phyloP scores from a whole-genome alignment of 768 basidiomycete genomes.

The Gloeostereum incarnatum region DNA sequence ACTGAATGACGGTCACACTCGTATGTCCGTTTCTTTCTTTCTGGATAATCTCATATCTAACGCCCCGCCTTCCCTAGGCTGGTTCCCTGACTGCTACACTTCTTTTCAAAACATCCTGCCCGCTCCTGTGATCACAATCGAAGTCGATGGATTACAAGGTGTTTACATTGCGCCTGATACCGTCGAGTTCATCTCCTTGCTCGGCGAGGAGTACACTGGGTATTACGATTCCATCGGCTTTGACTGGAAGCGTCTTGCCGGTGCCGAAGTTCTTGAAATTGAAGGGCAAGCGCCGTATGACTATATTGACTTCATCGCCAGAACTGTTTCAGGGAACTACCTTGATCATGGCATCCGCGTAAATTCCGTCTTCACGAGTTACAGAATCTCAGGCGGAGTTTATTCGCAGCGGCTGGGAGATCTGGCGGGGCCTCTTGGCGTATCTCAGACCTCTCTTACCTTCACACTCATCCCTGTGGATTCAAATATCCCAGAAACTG shows the following conservation, averaged over 20 bases:
- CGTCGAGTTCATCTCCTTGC: slow-evolving; percentile 35
- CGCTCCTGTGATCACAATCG: slow-evolving; percentile 43
- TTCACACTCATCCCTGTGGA: slow-evolving; percentile 37
- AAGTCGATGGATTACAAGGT: slow-evolving; percentile 33
- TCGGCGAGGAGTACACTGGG: slow-evolving; percentile 34
- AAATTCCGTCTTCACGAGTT: slow-evolving; percentile 54
- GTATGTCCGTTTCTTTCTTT: slow-evolving; percentile 20
- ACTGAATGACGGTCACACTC: slow-evolving; percentile 60
- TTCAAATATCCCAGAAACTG: slow-evolving; percentile 36
- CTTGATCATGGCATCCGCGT: slow-evolving; percentile 55
- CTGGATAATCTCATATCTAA: background rate
- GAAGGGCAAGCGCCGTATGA: slow-evolving; percentile 41
- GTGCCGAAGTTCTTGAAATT: slow-evolving; percentile 46
- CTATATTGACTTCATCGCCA: slow-evolving; percentile 49
- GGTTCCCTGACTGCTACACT: slow-evolving; percentile 49
- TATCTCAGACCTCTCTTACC: slow-evolving; percentile 34
- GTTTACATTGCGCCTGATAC: slow-evolving; percentile 49
- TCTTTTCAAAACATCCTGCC: slow-evolving; percentile 46
- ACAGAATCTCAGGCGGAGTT: slow-evolving; percentile 32
- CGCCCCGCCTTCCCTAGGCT: slow-evolving; percentile 23
- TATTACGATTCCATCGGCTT: slow-evolving; percentile 41
- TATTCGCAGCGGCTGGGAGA: slow-evolving; percentile 53
- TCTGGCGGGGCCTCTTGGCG: slow-evolving; percentile 39
- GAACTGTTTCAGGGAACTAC: slow-evolving; percentile 53
- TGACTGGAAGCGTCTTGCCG: slow-evolving; percentile 52